Evolutionary conservation across 1,284 basidiomycete genomes (phyloP), one percentile per base, ranked within the genome.

Genomic region (Volvariella surrecta): DNA sequence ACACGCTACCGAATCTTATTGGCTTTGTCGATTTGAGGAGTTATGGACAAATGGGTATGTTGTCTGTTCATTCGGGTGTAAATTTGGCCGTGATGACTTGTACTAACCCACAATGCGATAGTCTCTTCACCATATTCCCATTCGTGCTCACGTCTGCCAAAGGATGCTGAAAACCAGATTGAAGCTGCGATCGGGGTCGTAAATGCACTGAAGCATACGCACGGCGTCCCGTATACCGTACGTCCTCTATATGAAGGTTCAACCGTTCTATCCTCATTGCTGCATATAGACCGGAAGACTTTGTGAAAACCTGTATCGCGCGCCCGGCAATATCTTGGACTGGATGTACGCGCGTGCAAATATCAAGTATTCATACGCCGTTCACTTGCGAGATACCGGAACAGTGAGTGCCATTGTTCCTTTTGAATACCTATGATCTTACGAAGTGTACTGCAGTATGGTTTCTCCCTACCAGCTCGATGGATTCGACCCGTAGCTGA

Each of bases 1-100:
- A 64, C 4, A 73, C 69, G 20, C 70, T 76, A 17, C 68, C 73
- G 15, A 63, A 72, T 47, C 57, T 79, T 15, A 60, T 71, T 7
- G 74, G 69, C 1, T 91, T 86, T 54, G 48, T 93, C 17, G 89
- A 92, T 59, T 57, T 93, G 45, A 73, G 91, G 51, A 83, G 77
- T 52, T 93, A 91, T 56, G 89, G 89, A 0, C 89, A 94, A 59
- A 79, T 89, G 69, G 58, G 87, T 89, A 53, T 49, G 81, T 71
- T 2, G 34, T 15, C 7, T 6, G 18, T 35, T 35, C n/a, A 4
- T 35, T 35, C n/a, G 6, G 6, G 6, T 19, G 4, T 8, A 7
- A 4, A 8, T 15, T 31, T 7, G 38, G 16, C 35, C 19, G 11
- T 43, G 8, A 17, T 28, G 37, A 42, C 21, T 32, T 38, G 18